phyloP scores from a whole-genome alignment of 2,329 filamentous ascomycete species.

The Volutella citrinella region DNA sequence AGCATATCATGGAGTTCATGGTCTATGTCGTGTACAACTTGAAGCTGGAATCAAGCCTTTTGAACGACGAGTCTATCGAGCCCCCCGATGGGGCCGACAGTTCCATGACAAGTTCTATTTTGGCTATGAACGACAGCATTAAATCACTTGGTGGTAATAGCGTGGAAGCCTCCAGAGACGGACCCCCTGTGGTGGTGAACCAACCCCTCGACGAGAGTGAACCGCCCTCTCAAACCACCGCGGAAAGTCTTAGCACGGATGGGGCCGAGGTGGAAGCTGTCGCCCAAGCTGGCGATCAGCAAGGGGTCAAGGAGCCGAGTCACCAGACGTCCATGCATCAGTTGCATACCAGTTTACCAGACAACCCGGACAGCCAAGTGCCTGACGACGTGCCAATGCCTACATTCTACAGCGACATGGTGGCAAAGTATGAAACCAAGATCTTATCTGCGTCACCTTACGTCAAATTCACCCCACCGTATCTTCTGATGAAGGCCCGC shows the following conservation, averaged over 20 bases:
- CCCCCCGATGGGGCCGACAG: constrained; percentile 62
- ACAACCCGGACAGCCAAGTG: constrained; percentile 56
- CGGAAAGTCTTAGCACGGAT: constrained; percentile 26
- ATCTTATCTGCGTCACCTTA: constrained; percentile 94
- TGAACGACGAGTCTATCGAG: constrained; percentile 88
- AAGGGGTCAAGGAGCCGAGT: constrained; percentile 16
- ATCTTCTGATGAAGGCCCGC: constrained; percentile 85
- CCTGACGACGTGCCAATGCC: constrained; percentile 81
- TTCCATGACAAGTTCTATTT: constrained; percentile 37
- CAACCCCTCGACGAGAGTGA: constrained; percentile 37
- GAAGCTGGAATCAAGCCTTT: constrained; percentile 89
- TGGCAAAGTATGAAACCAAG: constrained; percentile 88
- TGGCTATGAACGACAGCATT: constrained; percentile 40
- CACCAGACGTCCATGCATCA: constrained; percentile 38
- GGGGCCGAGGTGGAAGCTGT: constrained; percentile 25
- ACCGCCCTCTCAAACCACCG: constrained; percentile 30
- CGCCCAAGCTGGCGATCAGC: too few relatives aligned
- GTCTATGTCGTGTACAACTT: constrained; percentile 98
- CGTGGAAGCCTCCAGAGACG: constrained; percentile 25
- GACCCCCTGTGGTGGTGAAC: constrained; percentile 30
- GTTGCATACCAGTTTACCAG: constrained; percentile 39
- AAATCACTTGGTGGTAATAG: constrained; percentile 31
- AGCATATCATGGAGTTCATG: constrained; percentile 97
- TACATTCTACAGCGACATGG: constrained; percentile 92
- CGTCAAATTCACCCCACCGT: constrained; percentile 91